Evolutionary conservation across 208 protist species (phyloP).

Genomic region (Novymonas esmeraldas): DNA sequence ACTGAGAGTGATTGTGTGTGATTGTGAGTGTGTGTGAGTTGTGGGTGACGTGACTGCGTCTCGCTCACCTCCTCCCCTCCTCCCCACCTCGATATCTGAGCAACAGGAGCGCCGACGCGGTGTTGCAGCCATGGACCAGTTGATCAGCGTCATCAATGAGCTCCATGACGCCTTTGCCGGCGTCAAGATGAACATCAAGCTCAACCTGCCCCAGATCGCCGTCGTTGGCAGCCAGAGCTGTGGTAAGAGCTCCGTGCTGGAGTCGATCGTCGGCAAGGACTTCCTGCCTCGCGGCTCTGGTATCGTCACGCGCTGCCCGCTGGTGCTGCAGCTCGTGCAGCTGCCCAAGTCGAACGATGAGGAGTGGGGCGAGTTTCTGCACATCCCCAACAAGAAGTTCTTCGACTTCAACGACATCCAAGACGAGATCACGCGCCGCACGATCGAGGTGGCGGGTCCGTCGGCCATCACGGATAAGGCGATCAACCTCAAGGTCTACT

Average conservation of each 20-base stretch:
- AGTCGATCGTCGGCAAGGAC: slow-evolving; percentile 99
- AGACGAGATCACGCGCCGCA: slow-evolving; percentile 96
- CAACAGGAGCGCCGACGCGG: not conserved
- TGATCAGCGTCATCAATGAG: slow-evolving; percentile 98
- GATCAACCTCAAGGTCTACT: slow-evolving; percentile 98
- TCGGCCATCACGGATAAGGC: slow-evolving; percentile 95
- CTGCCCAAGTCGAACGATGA: slow-evolving; percentile 52
- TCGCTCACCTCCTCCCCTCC: not conserved
- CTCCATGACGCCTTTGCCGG: slow-evolving; percentile 95
- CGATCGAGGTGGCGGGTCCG: slow-evolving; percentile 94
- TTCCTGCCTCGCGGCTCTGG: slow-evolving; percentile 99
- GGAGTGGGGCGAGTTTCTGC: slow-evolving; percentile 92
- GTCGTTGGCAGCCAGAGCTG: slow-evolving; percentile 98
- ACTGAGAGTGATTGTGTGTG: not conserved
- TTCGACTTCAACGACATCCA: slow-evolving; percentile 96
- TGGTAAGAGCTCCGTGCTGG: slow-evolving; percentile 99
- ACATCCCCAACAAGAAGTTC: slow-evolving; percentile 92
- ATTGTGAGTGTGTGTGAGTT: not conserved
- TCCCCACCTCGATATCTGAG: not conserved
- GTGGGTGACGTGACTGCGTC: not conserved
- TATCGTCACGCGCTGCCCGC: slow-evolving; percentile 99
- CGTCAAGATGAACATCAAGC: slow-evolving; percentile 91
- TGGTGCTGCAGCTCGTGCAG: slow-evolving; percentile 98
- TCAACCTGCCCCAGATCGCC: slow-evolving; percentile 99
- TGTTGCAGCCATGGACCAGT: slow-evolving; percentile 90